Evolutionary conservation across 208 protist genomes (phyloP).

Genomic region (Strigomonas galati): DNA sequence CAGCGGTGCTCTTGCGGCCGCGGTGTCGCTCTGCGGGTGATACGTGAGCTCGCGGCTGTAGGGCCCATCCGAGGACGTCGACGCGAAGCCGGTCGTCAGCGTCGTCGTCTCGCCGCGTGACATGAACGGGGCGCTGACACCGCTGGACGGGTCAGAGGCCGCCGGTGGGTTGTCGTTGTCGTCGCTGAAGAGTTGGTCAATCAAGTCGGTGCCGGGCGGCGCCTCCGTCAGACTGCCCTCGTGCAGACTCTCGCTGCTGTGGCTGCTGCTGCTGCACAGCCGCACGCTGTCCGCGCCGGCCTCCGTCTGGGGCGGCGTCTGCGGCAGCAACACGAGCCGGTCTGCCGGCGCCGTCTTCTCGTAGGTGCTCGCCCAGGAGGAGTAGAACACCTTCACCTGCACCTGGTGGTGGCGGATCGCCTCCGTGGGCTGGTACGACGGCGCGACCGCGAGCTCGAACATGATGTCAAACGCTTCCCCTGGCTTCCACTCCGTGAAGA

Average conservation of each 20-base stretch:
- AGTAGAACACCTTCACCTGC: constrained; percentile 75
- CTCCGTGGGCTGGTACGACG: constrained; percentile 15
- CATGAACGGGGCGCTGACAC: no score
- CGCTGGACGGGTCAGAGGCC: no score
- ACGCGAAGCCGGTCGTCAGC: no score
- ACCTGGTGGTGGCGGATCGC: constrained; percentile 40
- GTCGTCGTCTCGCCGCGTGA: no score
- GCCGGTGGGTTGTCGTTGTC: neutral
- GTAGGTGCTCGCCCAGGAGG: constrained; percentile 53
- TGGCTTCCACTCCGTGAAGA: constrained; percentile 69
- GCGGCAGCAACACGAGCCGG: constrained; percentile 25
- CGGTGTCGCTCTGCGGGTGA: neutral
- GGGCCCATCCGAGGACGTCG: no score
- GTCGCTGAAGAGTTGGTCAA: constrained; percentile 2
- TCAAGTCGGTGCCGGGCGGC: neutral
- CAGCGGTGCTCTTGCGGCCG: no score
- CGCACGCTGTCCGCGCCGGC: constrained; percentile 3
- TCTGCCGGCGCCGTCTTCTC: constrained; percentile 15
- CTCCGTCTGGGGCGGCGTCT: constrained; percentile 8
- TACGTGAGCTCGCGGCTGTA: no score
- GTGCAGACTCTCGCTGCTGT: neutral
- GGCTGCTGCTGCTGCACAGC: neutral
- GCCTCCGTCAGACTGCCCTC: neutral
- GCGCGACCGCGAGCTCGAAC: constrained; percentile 59
- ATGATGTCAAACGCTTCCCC: constrained; percentile 43